phyloP scores from a whole-genome alignment of 1,139 yeast species.

The Sugiyamaella sp. region DNA sequence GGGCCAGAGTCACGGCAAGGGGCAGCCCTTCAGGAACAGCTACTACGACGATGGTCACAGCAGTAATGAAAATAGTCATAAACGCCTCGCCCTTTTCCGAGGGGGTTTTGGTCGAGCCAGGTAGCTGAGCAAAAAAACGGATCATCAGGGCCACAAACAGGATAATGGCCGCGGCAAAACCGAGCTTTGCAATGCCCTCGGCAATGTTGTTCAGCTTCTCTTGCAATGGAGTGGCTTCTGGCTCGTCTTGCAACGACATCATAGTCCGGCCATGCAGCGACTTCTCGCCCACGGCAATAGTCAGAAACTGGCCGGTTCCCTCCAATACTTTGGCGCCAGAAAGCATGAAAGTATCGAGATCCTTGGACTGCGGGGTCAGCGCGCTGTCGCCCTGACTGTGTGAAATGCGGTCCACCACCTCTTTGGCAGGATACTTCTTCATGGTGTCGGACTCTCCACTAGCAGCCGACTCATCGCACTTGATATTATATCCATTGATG shows the following conservation, averaged over 20 bases:
- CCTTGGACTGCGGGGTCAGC: constrained; percentile 34
- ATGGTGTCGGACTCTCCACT: constrained; percentile 94
- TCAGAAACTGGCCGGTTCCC: constrained; percentile 84
- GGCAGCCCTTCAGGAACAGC: constrained; percentile 99
- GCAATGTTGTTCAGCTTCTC: constrained; percentile 80
- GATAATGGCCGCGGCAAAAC: constrained; percentile 78
- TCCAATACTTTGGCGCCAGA: constrained; percentile 89
- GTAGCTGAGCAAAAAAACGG: constrained; percentile 70
- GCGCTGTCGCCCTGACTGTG: constrained; percentile 35
- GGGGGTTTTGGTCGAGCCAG: constrained; percentile 53
- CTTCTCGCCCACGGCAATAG: constrained; percentile 86
- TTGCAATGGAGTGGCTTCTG: constrained; percentile 89
- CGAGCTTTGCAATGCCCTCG: constrained; percentile 91
- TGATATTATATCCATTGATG: constrained; percentile 70
- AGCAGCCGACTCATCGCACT: constrained; percentile 88
- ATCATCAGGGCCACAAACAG: constrained; percentile 78
- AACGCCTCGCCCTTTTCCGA: constrained; percentile 84
- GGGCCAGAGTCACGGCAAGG: constrained; percentile 90
- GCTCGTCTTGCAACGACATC: constrained; percentile 71
- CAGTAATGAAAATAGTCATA: constrained; percentile 82
- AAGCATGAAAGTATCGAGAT: constrained; percentile 78
- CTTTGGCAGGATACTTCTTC: constrained; percentile 60
- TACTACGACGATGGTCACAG: constrained; percentile 91
- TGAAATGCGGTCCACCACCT: constrained; percentile 45
- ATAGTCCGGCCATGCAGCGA: constrained; percentile 92